Evolutionary conservation across 257 asterid species (phyloP).

Genomic region (Solanum ossicruentum): DNA sequence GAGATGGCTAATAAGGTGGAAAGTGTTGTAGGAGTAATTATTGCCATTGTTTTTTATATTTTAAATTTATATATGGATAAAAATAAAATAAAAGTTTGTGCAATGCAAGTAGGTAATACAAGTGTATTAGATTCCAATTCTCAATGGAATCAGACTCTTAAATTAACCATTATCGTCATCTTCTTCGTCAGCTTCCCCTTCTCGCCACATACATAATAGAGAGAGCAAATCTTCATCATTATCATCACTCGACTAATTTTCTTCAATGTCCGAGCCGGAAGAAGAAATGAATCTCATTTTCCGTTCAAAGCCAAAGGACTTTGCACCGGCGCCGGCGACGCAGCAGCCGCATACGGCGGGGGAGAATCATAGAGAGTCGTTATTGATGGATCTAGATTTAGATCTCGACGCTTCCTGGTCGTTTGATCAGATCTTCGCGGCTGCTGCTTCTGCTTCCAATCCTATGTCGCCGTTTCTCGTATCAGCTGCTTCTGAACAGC

Average conservation of each 20-base stretch:
- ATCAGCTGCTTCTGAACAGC: conserved; percentile 43
- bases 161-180: not conserved
- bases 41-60: not conserved
- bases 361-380: conserved; percentile 10
- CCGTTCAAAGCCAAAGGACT: conserved; percentile 7
- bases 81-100: not conserved
- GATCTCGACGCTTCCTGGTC: conserved; percentile 68
- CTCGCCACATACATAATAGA: not conserved
- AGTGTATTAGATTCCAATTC: conserved; percentile 14
- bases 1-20: not conserved
- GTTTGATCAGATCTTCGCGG: conserved; percentile 70
- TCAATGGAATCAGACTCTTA: conserved; percentile 3
- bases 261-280: conserved; percentile 41
- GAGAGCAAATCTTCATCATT: not conserved
- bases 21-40: not conserved
- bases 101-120: not conserved
- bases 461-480: conserved; percentile 35
- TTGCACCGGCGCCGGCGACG: not conserved
- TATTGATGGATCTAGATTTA: conserved; percentile 66
- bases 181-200: not conserved
- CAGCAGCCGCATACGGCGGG: not conserved
- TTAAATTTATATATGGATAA: not conserved
- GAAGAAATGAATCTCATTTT: conserved; percentile 7
- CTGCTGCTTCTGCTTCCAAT: conserved; percentile 12
- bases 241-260: not conserved